A percentile compares a stretch with the other conserved stretches of the same genome.
phyloP scores from a whole-genome alignment of 169 alveolate species.

The Plasmodium falciparum region DNA sequence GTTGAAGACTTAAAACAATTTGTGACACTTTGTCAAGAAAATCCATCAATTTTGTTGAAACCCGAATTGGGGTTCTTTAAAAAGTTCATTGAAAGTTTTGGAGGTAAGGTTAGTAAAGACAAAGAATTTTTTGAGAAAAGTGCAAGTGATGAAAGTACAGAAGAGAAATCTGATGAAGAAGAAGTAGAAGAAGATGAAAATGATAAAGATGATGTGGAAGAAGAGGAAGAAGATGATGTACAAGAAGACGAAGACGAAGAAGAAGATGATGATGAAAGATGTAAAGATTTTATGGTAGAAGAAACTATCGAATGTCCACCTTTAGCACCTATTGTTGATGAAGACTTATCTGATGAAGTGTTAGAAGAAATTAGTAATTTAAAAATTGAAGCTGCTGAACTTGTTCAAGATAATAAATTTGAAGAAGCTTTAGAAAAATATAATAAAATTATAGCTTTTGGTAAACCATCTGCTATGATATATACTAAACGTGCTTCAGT shows the following conservation, averaged over 20 bases:
- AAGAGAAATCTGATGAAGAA: conserved; percentile 63
- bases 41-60: conserved; percentile 79
- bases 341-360: conserved; percentile 81
- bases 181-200: conserved; percentile 41
- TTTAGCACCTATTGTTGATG: conserved; percentile 81
- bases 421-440: conserved; percentile 78
- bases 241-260: conserved; percentile 50
- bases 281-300: conserved; percentile 71
- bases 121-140: conserved; percentile 26
- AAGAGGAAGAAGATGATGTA: conserved; percentile 73
- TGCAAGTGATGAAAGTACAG: conserved; percentile 73
- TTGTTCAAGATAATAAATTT: conserved; percentile 74
- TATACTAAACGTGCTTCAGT: conserved; percentile 85
- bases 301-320: conserved; percentile 81
- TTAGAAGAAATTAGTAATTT: conserved; percentile 78
- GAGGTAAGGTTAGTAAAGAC: conserved; percentile 77
- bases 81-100: conserved; percentile 77
- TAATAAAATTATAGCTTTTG: conserved; percentile 77
- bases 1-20: conserved; percentile 83
- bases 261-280: conserved; percentile 71
- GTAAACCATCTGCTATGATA: conserved; percentile 86
- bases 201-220: conserved; percentile 57
- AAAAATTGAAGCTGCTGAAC: conserved; percentile 79
- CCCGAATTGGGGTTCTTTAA: conserved; percentile 83
- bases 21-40: conserved; percentile 75